Percentiles rank a stretch among this genome's conserved stretches.
Conservation (phyloP, 352 stramenopile genomes). For the Phytophthora sp. region DNA sequence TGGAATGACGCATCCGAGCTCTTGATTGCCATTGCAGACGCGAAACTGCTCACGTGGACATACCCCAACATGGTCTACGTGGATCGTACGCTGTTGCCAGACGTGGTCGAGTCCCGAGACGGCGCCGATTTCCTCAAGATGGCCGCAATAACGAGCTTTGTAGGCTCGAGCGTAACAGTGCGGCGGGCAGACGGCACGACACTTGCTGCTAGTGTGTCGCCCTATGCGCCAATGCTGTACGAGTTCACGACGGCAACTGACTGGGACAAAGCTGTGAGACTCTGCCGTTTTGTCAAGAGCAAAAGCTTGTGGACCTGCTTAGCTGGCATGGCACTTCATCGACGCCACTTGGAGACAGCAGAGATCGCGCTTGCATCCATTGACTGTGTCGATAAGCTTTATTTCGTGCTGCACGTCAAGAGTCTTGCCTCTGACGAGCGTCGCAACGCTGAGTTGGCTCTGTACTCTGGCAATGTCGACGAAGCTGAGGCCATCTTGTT, state of each 20-base stretch:
- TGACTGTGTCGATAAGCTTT: constrained; percentile 93
- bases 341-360: constrained; percentile 90
- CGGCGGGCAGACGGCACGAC: constrained; percentile 87
- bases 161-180: constrained; percentile 86
- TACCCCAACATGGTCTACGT: constrained; percentile 93
- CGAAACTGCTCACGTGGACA: constrained; percentile 90
- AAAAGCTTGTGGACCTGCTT: constrained; percentile 91
- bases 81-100: constrained; percentile 88
- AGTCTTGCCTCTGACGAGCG: constrained; percentile 82
- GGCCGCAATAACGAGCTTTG: constrained; percentile 87
- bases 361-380: constrained; percentile 93
- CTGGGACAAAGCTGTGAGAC: constrained; percentile 92
- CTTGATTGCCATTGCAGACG: constrained; percentile 89
- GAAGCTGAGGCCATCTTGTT: constrained; percentile 93
- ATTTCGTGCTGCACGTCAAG: constrained; percentile 93
- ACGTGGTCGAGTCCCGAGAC: constrained; percentile 82
- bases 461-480: constrained; percentile 87
- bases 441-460: constrained; percentile 87
- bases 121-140: constrained; percentile 86
- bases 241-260: constrained; percentile 79
- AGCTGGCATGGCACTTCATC: constrained; percentile 89
- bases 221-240: constrained; percentile 88
- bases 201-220: constrained; percentile 76
- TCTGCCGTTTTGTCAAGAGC: constrained; percentile 93
- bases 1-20: constrained; percentile 92